phyloP scores from a whole-genome alignment of 208 protist species.

The Leishmania guyanensis region DNA sequence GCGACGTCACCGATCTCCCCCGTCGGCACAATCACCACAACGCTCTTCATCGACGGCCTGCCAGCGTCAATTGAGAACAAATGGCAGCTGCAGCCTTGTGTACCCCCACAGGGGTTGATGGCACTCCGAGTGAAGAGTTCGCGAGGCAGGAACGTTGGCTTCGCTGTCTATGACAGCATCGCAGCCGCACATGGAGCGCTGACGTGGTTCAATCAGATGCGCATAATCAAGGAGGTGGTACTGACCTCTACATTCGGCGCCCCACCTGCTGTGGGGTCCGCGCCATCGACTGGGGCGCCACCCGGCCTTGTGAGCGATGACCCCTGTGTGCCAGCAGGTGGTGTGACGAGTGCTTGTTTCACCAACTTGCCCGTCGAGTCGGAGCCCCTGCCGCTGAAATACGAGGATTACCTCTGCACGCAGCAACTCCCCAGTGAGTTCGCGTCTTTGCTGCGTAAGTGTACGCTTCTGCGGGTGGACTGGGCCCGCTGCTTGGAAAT shows the following conservation, averaged over 20 bases:
- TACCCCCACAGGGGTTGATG: constrained; percentile 52
- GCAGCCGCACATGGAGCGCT: constrained; percentile 39
- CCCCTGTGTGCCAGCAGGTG: neutral
- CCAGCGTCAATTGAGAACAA: constrained; percentile 45
- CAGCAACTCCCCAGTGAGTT: constrained; percentile 13
- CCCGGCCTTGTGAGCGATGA: neutral
- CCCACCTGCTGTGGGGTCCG: neutral
- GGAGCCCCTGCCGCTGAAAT: constrained; percentile 28
- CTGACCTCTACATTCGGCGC: constrained; percentile 8
- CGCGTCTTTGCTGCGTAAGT: constrained; percentile 34
- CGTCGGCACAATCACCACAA: constrained; percentile 6
- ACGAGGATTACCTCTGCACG: constrained; percentile 33
- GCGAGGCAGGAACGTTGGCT: constrained; percentile 49
- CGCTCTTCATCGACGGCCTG: constrained; percentile 61
- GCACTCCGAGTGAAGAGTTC: constrained; percentile 51
- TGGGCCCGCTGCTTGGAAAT: constrained; percentile 37
- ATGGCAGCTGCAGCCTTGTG: constrained; percentile 40
- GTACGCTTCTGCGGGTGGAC: constrained; percentile 39
- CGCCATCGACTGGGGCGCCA: neutral
- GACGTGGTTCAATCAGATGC: constrained; percentile 49
- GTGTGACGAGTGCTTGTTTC: neutral
- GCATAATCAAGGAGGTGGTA: constrained; percentile 28
- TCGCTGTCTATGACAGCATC: constrained; percentile 54
- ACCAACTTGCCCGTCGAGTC: neutral
- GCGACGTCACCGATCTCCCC: neutral